Base-by-base conservation (phyloP, 2,329 filamentous ascomycete species). In the Furcasterigmium sp. region DNA sequence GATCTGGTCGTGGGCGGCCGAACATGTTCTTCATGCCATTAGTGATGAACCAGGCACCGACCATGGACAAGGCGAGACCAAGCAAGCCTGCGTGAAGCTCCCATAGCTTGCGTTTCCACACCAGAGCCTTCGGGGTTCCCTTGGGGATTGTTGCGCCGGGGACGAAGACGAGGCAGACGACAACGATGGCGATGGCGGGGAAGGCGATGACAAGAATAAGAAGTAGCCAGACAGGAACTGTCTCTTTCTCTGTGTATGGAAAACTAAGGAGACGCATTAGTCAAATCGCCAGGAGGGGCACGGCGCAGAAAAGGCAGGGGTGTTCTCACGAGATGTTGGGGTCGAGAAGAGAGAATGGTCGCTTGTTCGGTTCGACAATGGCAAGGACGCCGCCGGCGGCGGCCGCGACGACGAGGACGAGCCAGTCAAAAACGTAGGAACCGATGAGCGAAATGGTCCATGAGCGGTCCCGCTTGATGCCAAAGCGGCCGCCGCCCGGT, bases 81-180 rank as follows among this genome's bases (percentile, higher is more conserved):
- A 95, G 80, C 80, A 85, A 88, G 46, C 87, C 90, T 3, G 81
- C 82, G 59, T 96, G 89, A 61, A 87, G 82, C 62, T 96, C 91
- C 90, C 91, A 96, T 2, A 95, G 62, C 66, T 93, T 95, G 51
- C 87, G 78, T 58, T 78, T 80, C 82, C 87, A 90, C 36, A 91
- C 72, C 42, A 87, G 65, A 4, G 74, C 63, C 50, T 74, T 75
- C 2, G 86, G 80, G 0, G 84, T 82, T 17, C 75, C 73, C 34
- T 70, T 71, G 14, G 78, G 75, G 1, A 84, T 81, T 2, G 82
- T 83, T 6, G 78, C 75, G 4, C 86, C 87, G 1, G 89, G 89
- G 1, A 93, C 80, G 52, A 91, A 72, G 47, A 81, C 50, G 25
- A 94, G 63, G 32, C 80, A 79, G 45, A 91, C 75, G 41, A 89